These are phyloP conservation scores for Pleurotus platypus DNA, from an alignment of 768 basidiomycete species.

Conservation along the genomic window DNA sequence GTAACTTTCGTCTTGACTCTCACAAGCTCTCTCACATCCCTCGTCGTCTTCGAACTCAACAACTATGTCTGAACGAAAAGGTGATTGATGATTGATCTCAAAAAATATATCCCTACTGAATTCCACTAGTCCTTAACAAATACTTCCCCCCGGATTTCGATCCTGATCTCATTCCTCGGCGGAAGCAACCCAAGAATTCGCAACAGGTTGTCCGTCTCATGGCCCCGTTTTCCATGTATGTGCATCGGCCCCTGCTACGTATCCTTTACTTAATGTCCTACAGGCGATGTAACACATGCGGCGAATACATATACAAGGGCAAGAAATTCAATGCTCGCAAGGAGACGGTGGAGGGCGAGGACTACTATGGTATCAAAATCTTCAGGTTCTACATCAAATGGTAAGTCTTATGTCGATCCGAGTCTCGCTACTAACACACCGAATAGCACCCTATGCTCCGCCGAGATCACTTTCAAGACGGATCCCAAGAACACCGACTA, in stretches of 20 bases:
- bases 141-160: slow-evolving; percentile 99
- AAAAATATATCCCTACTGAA: neutral
- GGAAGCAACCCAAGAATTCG: slow-evolving; percentile 88
- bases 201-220: slow-evolving; percentile 98
- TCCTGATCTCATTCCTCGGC: slow-evolving; percentile 90
- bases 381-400: slow-evolving; percentile 93
- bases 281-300: slow-evolving; percentile 93
- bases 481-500: slow-evolving; percentile 98
- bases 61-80: slow-evolving; percentile 84
- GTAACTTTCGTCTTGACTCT: no score
- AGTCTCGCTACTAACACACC: neutral
- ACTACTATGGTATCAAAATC: slow-evolving; percentile 98
- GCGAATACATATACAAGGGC: slow-evolving; percentile 98
- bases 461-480: slow-evolving; percentile 99
- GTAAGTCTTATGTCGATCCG: slow-evolving; percentile 33
- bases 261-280: slow-evolving; percentile 7
- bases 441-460: slow-evolving; percentile 85
- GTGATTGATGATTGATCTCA: slow-evolving; percentile 24
- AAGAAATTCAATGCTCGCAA: slow-evolving; percentile 99
- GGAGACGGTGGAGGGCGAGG: slow-evolving; percentile 95
- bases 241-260: slow-evolving; percentile 8
- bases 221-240: slow-evolving; percentile 98
- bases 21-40: no score
- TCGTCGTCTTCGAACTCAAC: no score
- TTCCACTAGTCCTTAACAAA: slow-evolving; percentile 76